Evolutionary conservation across 192 early-diverging fungal genomes (phyloP).

Genomic region (Gigaspora rosea): DNA sequence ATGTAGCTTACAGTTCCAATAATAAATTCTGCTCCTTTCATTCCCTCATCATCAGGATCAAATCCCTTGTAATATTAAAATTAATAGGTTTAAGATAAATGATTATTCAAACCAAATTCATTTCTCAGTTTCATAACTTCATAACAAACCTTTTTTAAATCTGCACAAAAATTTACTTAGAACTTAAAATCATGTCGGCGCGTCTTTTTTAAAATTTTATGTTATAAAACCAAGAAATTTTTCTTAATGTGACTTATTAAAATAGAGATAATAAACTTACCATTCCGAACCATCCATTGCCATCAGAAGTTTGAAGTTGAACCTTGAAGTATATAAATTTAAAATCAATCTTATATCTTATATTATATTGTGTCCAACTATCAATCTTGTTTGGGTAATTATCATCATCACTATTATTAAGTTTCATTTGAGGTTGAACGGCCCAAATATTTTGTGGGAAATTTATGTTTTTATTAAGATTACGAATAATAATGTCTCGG

Average conservation of each 20-base stretch:
- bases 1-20: constrained; percentile 4
- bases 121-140: too few relatives aligned
- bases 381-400: background rate
- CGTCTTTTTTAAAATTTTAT: too few relatives aligned
- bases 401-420: background rate
- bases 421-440: background rate
- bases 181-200: too few relatives aligned
- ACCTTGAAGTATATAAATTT: background rate
- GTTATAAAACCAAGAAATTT: too few relatives aligned
- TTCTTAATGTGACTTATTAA: too few relatives aligned
- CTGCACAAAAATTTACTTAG: too few relatives aligned
- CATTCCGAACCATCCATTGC: constrained; percentile 24
- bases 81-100: too few relatives aligned
- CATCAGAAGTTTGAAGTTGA: background rate
- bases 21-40: constrained; percentile 19
- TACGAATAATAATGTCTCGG: constrained; percentile 20
- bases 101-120: too few relatives aligned
- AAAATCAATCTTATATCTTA: background rate
- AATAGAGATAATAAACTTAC: background rate
- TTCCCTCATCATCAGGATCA: constrained; percentile 10
- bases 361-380: background rate
- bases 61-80: background rate
- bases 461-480: background rate
- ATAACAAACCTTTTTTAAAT: too few relatives aligned
- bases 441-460: constrained; percentile 11